Conservation (phyloP, 2,329 filamentous ascomycete species). For the Arthrobotrys sinensis region DNA sequence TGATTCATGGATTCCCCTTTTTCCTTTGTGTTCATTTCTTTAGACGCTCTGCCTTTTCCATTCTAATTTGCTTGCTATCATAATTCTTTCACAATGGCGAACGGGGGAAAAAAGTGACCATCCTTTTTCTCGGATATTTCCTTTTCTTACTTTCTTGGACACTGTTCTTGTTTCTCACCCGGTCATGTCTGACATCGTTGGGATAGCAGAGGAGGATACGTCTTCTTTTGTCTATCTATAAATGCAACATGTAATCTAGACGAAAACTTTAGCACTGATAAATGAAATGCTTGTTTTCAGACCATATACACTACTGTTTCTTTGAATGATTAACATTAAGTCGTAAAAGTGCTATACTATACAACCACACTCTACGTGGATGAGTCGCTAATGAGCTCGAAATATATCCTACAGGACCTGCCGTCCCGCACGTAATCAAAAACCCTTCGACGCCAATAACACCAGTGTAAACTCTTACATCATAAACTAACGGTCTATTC, state of each 20-base stretch:
- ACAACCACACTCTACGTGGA: neutral
- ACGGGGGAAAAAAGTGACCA: constrained; percentile 59
- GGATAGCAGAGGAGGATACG: constrained; percentile 23
- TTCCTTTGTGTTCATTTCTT: constrained; percentile 31
- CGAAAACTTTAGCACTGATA: constrained; percentile 52
- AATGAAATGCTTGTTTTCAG: constrained; percentile 59
- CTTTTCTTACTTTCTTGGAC: constrained; percentile 30
- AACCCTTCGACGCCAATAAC: constrained; percentile 1
- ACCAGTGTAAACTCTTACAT: neutral
- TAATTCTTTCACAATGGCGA: constrained; percentile 54
- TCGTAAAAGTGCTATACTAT: neutral
- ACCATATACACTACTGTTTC: constrained; percentile 24
- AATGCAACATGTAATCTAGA: constrained; percentile 61
- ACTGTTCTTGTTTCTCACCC: constrained; percentile 35
- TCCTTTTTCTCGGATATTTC: constrained; percentile 52
- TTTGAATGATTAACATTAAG: constrained; percentile 10
- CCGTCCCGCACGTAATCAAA: neutral
- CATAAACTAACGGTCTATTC: neutral
- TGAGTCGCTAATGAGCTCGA: constrained; percentile 10
- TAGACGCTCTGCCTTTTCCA: constrained; percentile 41
- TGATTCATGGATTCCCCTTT: constrained; percentile 50
- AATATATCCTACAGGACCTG: constrained; percentile 9
- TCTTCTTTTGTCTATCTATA: constrained; percentile 14
- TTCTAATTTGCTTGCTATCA: constrained; percentile 38
- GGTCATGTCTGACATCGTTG: constrained; percentile 60